phyloP scores from a whole-genome alignment of 768 basidiomycete species.

The Trametes villosa region DNA sequence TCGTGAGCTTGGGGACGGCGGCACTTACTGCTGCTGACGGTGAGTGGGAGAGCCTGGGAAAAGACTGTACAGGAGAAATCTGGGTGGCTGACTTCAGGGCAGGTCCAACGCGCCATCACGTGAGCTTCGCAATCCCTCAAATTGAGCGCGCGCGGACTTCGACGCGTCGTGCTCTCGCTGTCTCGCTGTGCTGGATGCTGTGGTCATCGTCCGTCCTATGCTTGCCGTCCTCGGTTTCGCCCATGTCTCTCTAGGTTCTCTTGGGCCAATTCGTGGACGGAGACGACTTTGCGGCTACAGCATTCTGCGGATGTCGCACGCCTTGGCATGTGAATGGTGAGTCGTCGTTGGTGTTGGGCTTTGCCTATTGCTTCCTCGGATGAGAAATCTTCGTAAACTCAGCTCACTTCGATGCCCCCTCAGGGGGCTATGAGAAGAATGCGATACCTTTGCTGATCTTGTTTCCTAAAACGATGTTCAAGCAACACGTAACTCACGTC shows the following conservation, averaged over 20 bases:
- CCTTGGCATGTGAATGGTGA: neutral
- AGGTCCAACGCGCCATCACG: slow-evolving; percentile 11
- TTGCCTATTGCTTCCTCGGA: slow-evolving; percentile 23
- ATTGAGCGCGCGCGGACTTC: slow-evolving; percentile 1
- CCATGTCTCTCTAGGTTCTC: too few relatives aligned
- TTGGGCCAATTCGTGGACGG: too few relatives aligned
- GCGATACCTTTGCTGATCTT: slow-evolving; percentile 45
- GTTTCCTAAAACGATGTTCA: slow-evolving; percentile 8
- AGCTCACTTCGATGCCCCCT: slow-evolving; percentile 69
- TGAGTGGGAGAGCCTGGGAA: slow-evolving; percentile 33
- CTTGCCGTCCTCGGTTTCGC: too few relatives aligned
- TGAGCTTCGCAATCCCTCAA: neutral
- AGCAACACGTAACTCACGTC: neutral
- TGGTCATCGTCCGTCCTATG: too few relatives aligned
- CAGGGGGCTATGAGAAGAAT: slow-evolving; percentile 57
- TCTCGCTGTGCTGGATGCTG: neutral
- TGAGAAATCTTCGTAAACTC: slow-evolving; percentile 49
- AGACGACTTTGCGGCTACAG: too few relatives aligned
- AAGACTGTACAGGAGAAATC: slow-evolving; percentile 34
- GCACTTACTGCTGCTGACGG: slow-evolving; percentile 29
- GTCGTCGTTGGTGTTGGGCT: neutral
- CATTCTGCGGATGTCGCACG: too few relatives aligned
- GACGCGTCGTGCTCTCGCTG: neutral
- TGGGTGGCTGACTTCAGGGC: slow-evolving; percentile 37
- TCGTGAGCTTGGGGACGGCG: slow-evolving; percentile 23